phyloP scores from a whole-genome alignment of 164 flowering plant species.

The Stephania japonica region DNA sequence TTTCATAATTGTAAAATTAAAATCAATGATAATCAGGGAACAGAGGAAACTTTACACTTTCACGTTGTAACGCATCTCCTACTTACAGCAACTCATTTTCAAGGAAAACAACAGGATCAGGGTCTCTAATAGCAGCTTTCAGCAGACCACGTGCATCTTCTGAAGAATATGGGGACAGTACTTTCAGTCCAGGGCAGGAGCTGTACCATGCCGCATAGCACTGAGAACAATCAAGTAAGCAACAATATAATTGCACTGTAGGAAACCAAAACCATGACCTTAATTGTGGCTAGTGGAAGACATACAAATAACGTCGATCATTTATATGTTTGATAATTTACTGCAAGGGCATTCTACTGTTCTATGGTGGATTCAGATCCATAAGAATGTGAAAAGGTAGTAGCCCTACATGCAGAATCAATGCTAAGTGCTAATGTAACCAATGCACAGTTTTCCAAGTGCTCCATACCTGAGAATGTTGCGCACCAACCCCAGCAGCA shows the following conservation, averaged over 20 bases:
- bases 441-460: background rate
- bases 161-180: conserved; percentile 74
- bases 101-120: conserved; percentile 89
- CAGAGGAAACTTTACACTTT: background rate
- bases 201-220: conserved; percentile 83
- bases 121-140: conserved; percentile 81
- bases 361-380: background rate
- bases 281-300: background rate
- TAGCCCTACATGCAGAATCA: background rate
- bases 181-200: conserved; percentile 75
- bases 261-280: background rate
- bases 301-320: background rate
- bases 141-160: conserved; percentile 91
- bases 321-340: background rate
- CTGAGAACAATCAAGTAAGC: conserved; percentile 31
- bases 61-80: conserved; percentile 6
- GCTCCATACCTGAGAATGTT: conserved; percentile 83
- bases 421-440: background rate
- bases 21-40: background rate
- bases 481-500: conserved; percentile 99
- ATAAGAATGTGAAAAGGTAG: background rate
- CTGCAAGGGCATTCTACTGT: background rate
- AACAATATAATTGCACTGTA: background rate
- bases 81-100: conserved; percentile 95
- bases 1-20: background rate